Evolutionary conservation across 2,329 filamentous ascomycete species (phyloP).

Genomic region (Diaporthe sp.): DNA sequence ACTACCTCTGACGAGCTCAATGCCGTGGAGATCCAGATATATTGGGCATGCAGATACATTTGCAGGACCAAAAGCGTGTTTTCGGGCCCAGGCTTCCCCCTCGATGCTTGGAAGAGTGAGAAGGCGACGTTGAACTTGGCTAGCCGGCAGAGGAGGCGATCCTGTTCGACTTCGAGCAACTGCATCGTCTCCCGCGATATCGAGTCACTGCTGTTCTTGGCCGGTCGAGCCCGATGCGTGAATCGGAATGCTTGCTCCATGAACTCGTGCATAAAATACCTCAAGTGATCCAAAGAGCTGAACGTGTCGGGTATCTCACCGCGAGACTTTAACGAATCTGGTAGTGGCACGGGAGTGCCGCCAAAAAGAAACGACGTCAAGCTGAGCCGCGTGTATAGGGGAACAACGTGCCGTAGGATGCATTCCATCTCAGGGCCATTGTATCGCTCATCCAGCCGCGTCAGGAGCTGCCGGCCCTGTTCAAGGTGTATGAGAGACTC

Average conservation of each 20-base stretch:
- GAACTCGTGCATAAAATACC: constrained; percentile 53
- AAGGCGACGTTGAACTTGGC: constrained; percentile 50
- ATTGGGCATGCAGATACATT: constrained; percentile 50
- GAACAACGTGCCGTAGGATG: constrained; percentile 45
- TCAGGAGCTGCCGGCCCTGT: constrained; percentile 59
- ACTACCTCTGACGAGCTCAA: constrained; percentile 48
- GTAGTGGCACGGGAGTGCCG: constrained; percentile 53
- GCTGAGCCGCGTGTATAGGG: constrained; percentile 48
- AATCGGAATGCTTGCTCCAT: constrained; percentile 57
- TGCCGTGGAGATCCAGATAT: constrained; percentile 52
- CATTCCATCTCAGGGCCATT: constrained; percentile 51
- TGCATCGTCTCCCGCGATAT: constrained; percentile 45
- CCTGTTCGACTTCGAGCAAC: constrained; percentile 50
- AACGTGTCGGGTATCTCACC: constrained; percentile 52
- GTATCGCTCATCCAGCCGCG: constrained; percentile 48
- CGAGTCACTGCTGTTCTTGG: constrained; percentile 46
- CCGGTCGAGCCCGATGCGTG: constrained; percentile 46
- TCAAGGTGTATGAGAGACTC: constrained; percentile 60
- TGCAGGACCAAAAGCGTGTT: constrained; percentile 48
- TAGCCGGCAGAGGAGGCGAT: constrained; percentile 50
- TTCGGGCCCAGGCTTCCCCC: constrained; percentile 42
- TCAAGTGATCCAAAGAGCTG: constrained; percentile 48
- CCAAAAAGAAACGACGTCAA: constrained; percentile 46
- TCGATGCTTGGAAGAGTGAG: constrained; percentile 48
- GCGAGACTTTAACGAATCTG: constrained; percentile 50